phyloP scores from a whole-genome alignment of 257 asterid species.

The Petunia axillaris region DNA sequence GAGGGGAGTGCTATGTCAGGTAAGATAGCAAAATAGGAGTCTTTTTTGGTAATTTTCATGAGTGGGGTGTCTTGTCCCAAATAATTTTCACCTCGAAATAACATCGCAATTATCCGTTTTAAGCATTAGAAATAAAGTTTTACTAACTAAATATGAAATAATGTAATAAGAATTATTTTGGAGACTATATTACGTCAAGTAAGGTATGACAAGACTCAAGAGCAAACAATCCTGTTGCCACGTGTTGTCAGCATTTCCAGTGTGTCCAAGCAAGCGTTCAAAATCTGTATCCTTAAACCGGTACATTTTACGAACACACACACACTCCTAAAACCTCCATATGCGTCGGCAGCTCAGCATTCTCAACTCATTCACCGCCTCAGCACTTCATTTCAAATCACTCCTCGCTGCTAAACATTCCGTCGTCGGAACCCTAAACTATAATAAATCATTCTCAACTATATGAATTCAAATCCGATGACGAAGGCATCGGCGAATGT shows the following conservation, averaged over 20 bases:
- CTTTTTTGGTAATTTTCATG: too few species aligned
- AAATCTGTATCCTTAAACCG: not conserved
- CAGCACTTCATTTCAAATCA: constrained; percentile 23
- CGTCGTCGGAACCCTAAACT: constrained; percentile 20
- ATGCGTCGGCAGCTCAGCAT: constrained; percentile 16
- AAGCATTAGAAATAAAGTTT: too few species aligned
- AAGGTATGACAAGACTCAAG: not conserved
- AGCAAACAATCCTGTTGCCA: not conserved
- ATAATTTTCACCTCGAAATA: too few species aligned
- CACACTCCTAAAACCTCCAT: not conserved
- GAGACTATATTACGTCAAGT: too few species aligned
- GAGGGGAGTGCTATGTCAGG: too few species aligned
- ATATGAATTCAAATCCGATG: constrained; percentile 40
- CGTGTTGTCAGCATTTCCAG: not conserved
- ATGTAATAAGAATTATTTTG: too few species aligned
- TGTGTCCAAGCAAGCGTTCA: constrained; percentile 17
- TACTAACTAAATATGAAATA: too few species aligned
- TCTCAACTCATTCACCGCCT: constrained; percentile 19
- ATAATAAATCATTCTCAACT: not conserved
- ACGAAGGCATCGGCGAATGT: constrained; percentile 32
- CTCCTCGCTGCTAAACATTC: constrained; percentile 12
- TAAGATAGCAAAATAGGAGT: too few species aligned
- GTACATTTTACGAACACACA: not conserved
- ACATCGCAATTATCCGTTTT: too few species aligned
- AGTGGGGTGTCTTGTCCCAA: too few species aligned